A percentile compares a stretch with the other conserved stretches of the same genome.
These are phyloP conservation scores for Candida cerambycidarum DNA, from an alignment of 805 yeast genomes.

Conservation along the genomic window DNA sequence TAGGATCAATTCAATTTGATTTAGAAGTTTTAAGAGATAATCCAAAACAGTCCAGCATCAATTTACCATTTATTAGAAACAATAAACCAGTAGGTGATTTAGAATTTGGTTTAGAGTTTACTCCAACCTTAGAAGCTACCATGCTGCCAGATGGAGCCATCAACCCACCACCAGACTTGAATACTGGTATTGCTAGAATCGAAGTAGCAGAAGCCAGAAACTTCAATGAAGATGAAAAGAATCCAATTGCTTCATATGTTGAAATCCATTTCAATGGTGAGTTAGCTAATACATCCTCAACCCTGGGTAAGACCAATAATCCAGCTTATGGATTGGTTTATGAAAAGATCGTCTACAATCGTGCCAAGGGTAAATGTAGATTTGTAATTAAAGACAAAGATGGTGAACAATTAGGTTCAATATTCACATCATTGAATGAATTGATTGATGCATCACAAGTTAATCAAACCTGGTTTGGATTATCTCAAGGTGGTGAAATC, in stretches of 20 bases:
- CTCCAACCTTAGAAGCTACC: slow-evolving; percentile 67
- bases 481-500: slow-evolving; percentile 73
- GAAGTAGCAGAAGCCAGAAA: slow-evolving; percentile 65
- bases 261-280: slow-evolving; percentile 70
- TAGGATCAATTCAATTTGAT: slow-evolving; percentile 78
- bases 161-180: slow-evolving; percentile 83
- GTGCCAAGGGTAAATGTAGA: slow-evolving; percentile 67
- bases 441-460: slow-evolving; percentile 76
- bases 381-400: slow-evolving; percentile 61
- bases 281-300: slow-evolving; percentile 54
- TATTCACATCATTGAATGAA: slow-evolving; percentile 58
- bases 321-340: slow-evolving; percentile 65
- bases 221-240: slow-evolving; percentile 47
- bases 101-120: slow-evolving; percentile 66
- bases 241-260: slow-evolving; percentile 56
- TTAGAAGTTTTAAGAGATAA: slow-evolving; percentile 62
- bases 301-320: slow-evolving; percentile 57
- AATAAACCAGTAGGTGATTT: slow-evolving; percentile 81
- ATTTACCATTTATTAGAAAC: slow-evolving; percentile 68
- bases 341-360: slow-evolving; percentile 72
- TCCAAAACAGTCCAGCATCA: slow-evolving; percentile 47
- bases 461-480: slow-evolving; percentile 74
- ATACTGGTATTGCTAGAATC: slow-evolving; percentile 85
- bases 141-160: slow-evolving; percentile 76
- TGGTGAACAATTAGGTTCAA: slow-evolving; percentile 56